phyloP scores from a whole-genome alignment of 164 flowering plant species.

The Cinnamomum micranthum region DNA sequence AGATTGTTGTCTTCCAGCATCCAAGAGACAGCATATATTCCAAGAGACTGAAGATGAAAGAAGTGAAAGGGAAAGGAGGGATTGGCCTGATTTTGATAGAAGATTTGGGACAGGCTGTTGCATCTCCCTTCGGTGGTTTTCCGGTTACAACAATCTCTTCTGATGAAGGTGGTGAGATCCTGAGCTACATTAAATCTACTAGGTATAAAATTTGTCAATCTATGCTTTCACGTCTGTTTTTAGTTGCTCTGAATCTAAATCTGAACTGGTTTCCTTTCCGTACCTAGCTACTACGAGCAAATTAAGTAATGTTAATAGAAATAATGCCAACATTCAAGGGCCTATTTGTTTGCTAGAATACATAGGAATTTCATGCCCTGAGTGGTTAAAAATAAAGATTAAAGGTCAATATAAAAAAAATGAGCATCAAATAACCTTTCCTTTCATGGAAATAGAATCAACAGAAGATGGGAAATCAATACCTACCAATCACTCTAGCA shows the following conservation, averaged over 20 bases:
- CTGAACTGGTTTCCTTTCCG: background rate
- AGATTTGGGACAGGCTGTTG: conserved; percentile 30
- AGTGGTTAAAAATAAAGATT: no score
- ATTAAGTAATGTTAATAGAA: no score
- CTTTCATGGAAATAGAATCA: no score
- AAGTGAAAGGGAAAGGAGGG: conserved; percentile 42
- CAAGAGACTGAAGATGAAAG: conserved; percentile 21
- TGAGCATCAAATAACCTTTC: no score
- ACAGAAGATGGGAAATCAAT: no score
- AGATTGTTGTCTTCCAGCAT: conserved; percentile 55
- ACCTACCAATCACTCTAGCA: no score
- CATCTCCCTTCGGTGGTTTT: conserved; percentile 30
- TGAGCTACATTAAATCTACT: conserved; percentile 63
- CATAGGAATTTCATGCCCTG: no score
- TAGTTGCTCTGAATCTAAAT: background rate
- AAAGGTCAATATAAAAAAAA: no score
- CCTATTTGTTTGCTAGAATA: no score
- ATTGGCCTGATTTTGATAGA: conserved; percentile 44
- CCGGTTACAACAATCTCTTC: conserved; percentile 54
- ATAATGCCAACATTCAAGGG: no score
- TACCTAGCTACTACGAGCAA: background rate
- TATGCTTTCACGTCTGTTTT: no score
- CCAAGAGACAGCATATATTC: conserved; percentile 17
- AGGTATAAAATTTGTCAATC: conserved; percentile 27
- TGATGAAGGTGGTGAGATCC: conserved; percentile 32